Base-by-base conservation (phyloP, 2,329 filamentous ascomycete genomes). In the Aspergillus novofumigatus region DNA sequence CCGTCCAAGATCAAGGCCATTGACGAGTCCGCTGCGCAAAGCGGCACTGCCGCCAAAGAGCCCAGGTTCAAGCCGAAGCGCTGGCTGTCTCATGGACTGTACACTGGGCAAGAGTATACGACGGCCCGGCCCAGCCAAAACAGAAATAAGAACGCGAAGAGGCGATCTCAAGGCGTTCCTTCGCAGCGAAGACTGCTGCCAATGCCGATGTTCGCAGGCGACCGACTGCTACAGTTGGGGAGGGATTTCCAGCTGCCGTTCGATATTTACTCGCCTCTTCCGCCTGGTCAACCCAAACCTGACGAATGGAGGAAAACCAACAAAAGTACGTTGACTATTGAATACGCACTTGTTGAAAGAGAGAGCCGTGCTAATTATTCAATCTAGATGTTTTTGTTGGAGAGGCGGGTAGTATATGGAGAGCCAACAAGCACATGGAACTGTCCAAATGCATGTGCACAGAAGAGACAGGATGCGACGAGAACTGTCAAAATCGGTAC, bases 241-340 rank as follows among this genome's bases (percentile, higher is more conserved):
- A 83, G 89, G 52, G 87, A 95, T 71, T 97, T 96, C 76, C 91
- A 91, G 73, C 79, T 99, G 29, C 94, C 94, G 0, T 97, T 86
- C 68, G 89, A 96, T 70, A 81, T 96, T 50, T 97, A 93, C 79
- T 90, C 91, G 54, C 93, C 93, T 2, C 83, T 96, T 21, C 89
- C 91, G 3, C 85, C 87, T 1, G 91, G 90, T 51, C 90, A 96
- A 70, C 90, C 92, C 25, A 96, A 96, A 75, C 92, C 93, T 0
- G 88, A 95, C 64, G 91, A 96, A 67, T 99, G 92, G 89, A 87
- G 87, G 64, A 93, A 93, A 72, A 88, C 94, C 65, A 92, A 91
- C 62, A 94, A 90, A 75, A 97, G 91, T 95, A 80, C 79, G 88
- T 75, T 47, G 21, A 47, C 41, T 44, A 41, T 54, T n/a, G 4